Percentiles rank a stretch among this genome's conserved stretches.
phyloP scores from a whole-genome alignment of 208 protist species.

The Trichomonas gallinae region DNA sequence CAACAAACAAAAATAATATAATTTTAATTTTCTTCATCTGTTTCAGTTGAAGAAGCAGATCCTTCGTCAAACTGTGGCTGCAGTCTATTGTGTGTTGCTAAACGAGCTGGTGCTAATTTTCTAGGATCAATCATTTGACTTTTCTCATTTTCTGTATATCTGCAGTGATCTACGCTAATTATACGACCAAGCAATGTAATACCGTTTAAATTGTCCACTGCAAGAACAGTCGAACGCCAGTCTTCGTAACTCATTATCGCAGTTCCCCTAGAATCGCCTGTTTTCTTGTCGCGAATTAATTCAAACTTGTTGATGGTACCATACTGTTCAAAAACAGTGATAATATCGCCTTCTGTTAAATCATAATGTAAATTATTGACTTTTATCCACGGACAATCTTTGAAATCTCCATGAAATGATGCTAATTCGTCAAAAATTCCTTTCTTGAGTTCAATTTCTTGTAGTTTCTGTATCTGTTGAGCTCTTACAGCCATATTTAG shows the following conservation, averaged over 20 bases:
- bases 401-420: not conserved
- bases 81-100: not conserved
- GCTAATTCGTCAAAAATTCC: not conserved
- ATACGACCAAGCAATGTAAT: not conserved
- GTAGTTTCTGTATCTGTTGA: not conserved
- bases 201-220: conserved; percentile 77
- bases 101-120: not conserved
- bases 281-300: conserved; percentile 39
- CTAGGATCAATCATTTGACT: not conserved
- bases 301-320: conserved; percentile 38
- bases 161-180: not conserved
- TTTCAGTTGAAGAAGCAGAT: conserved; percentile 5
- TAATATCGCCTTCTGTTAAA: conserved; percentile 37
- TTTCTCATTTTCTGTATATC: not conserved
- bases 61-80: not conserved
- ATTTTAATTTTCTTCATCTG: not conserved
- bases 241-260: conserved; percentile 48
- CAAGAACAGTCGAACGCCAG: conserved; percentile 56
- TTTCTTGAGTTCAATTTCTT: not conserved
- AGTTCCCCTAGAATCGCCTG: conserved; percentile 42
- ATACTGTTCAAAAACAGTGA: conserved; percentile 32
- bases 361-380: conserved; percentile 28
- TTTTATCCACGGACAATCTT: conserved; percentile 28
- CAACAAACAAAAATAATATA: not conserved
- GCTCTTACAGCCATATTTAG: not conserved